Conservation (phyloP, 2,329 filamentous ascomycete species). For the Apiospora pterosperma region DNA sequence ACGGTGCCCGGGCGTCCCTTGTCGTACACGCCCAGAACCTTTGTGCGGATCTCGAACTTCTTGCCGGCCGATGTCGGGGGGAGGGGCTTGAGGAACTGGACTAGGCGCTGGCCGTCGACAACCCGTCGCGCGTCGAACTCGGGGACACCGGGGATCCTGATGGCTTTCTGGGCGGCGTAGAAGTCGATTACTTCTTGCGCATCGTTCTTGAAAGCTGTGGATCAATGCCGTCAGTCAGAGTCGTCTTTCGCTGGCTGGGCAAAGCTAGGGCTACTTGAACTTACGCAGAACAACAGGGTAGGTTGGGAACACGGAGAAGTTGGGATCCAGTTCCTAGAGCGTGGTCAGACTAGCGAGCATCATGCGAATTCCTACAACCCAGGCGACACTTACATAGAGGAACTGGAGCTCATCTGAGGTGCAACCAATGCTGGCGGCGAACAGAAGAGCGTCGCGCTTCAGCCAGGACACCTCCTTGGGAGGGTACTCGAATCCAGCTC, state of each 20-base stretch:
- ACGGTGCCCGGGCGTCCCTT: constrained; percentile 83
- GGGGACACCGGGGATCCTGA: constrained; percentile 71
- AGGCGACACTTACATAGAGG: constrained; percentile 63
- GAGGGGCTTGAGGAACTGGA: constrained; percentile 73
- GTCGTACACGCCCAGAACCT: constrained; percentile 83
- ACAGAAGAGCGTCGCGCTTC: constrained; percentile 84
- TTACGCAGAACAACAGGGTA: constrained; percentile 77
- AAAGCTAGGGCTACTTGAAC: constrained; percentile 21
- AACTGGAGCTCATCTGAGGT: constrained; percentile 88
- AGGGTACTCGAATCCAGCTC: constrained; percentile 77
- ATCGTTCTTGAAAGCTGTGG: constrained; percentile 69
- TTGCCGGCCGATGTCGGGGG: constrained; percentile 68
- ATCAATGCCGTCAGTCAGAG: constrained; percentile 8
- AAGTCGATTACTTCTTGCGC: constrained; percentile 80
- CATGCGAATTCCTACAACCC: background rate
- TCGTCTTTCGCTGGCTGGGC: background rate
- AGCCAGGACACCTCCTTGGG: constrained; percentile 74
- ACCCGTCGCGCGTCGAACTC: constrained; percentile 71
- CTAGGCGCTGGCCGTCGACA: constrained; percentile 80
- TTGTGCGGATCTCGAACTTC: constrained; percentile 72
- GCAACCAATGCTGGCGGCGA: constrained; percentile 84
- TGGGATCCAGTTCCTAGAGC: constrained; percentile 77
- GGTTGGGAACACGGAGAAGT: constrained; percentile 85
- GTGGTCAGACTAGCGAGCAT: background rate
- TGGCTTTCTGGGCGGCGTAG: constrained; percentile 65